Evolutionary conservation across 306 rosid genomes (phyloP).

Genomic region (Cyclanthera cordifolia): DNA sequence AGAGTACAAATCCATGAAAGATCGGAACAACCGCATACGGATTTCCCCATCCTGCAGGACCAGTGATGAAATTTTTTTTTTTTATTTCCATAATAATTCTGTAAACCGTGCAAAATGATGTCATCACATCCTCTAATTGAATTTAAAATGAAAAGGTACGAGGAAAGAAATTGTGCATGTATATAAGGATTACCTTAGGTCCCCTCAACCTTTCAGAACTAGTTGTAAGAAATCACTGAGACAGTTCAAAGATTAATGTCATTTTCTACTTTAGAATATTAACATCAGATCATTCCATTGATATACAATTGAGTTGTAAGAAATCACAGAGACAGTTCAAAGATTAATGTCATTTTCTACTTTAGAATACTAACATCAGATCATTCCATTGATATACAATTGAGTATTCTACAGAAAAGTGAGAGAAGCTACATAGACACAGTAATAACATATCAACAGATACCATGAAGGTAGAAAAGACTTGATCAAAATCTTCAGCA

Average conservation of each 20-base stretch:
- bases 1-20: constrained; percentile 16
- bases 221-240: not conserved
- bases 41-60: constrained; percentile 93
- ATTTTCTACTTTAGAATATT: not conserved
- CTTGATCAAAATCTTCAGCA: constrained; percentile 63
- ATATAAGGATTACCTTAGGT: not conserved
- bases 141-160: not conserved
- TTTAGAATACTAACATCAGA: not conserved
- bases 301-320: not conserved
- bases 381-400: not conserved
- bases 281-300: not conserved
- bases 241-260: not conserved
- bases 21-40: constrained; percentile 39
- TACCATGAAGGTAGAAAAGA: constrained; percentile 51
- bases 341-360: not conserved
- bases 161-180: not conserved
- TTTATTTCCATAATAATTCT: constrained; percentile 38
- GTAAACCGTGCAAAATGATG: constrained; percentile 20
- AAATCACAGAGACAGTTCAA: not conserved
- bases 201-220: not conserved
- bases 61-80: too few relatives aligned
- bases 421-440: not conserved
- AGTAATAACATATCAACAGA: constrained; percentile 58
- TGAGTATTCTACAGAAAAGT: not conserved
- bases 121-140: not conserved